Conservation (phyloP, 371 early-diverging fungal species). For the Mortierella sp. region DNA sequence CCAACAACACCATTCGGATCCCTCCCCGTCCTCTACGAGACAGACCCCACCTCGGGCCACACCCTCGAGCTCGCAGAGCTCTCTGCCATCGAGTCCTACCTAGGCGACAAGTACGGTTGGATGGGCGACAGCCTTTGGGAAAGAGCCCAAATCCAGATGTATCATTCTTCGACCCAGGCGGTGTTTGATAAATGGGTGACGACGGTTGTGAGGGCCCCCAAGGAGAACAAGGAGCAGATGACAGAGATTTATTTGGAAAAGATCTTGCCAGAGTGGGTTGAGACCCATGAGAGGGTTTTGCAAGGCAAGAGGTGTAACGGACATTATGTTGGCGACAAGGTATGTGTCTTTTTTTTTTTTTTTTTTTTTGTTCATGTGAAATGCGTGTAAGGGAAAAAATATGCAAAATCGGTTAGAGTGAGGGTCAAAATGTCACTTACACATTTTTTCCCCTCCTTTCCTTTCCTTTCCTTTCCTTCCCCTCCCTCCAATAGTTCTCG, state of each 20-base stretch:
- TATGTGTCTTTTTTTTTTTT: neutral
- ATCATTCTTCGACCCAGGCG: conserved; percentile 23
- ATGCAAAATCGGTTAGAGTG: neutral
- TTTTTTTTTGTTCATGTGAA: neutral
- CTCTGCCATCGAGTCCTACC: conserved; percentile 15
- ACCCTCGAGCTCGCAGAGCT: conserved; percentile 32
- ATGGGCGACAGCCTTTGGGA: conserved; percentile 43
- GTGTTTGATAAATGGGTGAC: conserved; percentile 31
- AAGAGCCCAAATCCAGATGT: conserved; percentile 18
- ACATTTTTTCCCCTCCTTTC: neutral
- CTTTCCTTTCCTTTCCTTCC: neutral
- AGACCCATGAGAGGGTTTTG: conserved; percentile 27
- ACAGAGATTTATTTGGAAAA: conserved; percentile 15
- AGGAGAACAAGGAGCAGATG: conserved; percentile 17
- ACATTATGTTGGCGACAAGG: conserved; percentile 37
- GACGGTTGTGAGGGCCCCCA: conserved; percentile 26
- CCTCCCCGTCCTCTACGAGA: conserved; percentile 35
- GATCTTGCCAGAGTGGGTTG: conserved; percentile 34
- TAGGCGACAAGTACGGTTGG: conserved; percentile 19
- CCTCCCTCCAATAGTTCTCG: neutral
- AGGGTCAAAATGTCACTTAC: neutral
- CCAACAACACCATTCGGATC: conserved; percentile 19
- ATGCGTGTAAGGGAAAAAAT: neutral
- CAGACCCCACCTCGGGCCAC: conserved; percentile 7
- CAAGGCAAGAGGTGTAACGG: conserved; percentile 25